Evolutionary conservation across 2,329 filamentous ascomycete species (phyloP).

Genomic region (Drechslerella stenobrocha): DNA sequence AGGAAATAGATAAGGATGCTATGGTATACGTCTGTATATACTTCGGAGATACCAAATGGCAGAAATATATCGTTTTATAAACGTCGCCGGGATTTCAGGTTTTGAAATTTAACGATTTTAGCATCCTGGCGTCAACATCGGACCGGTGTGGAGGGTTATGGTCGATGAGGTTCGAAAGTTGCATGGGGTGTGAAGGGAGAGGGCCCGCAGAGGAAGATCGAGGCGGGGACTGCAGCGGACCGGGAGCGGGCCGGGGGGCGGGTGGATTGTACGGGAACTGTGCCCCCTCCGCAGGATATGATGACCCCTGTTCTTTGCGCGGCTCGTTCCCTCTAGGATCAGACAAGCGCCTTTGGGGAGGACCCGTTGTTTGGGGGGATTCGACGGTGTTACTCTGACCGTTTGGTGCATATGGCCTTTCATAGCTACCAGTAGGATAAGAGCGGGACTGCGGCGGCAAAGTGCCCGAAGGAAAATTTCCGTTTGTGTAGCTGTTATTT

Average conservation of each 20-base stretch:
- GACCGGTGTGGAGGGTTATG: constrained; percentile 49
- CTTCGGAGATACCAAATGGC: neutral
- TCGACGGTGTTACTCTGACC: constrained; percentile 13
- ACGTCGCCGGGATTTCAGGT: constrained; percentile 38
- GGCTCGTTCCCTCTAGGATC: constrained; percentile 28
- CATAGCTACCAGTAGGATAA: constrained; percentile 33
- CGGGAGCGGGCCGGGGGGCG: constrained; percentile 20
- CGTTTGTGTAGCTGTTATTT: constrained; percentile 23
- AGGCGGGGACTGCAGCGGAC: constrained; percentile 49
- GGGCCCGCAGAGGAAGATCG: constrained; percentile 52
- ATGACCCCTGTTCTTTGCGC: constrained; percentile 30
- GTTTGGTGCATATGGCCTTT: constrained; percentile 19
- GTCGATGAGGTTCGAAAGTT: constrained; percentile 52
- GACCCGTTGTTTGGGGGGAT: constrained; percentile 3
- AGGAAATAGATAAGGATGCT: neutral
- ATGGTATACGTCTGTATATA: neutral
- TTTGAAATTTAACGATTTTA: constrained; percentile 52
- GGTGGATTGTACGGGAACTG: constrained; percentile 30
- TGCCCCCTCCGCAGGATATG: constrained; percentile 18
- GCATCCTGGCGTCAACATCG: constrained; percentile 52
- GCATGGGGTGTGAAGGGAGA: constrained; percentile 50
- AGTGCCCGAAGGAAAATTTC: constrained; percentile 26
- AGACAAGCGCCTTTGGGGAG: constrained; percentile 28
- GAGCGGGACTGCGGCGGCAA: constrained; percentile 15
- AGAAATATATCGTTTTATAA: neutral